A percentile compares a stretch with the other conserved stretches of the same genome.
Evolutionary conservation across 495 filamentous ascomycete species (phyloP).

Genomic region (Haplographium delicatum): DNA sequence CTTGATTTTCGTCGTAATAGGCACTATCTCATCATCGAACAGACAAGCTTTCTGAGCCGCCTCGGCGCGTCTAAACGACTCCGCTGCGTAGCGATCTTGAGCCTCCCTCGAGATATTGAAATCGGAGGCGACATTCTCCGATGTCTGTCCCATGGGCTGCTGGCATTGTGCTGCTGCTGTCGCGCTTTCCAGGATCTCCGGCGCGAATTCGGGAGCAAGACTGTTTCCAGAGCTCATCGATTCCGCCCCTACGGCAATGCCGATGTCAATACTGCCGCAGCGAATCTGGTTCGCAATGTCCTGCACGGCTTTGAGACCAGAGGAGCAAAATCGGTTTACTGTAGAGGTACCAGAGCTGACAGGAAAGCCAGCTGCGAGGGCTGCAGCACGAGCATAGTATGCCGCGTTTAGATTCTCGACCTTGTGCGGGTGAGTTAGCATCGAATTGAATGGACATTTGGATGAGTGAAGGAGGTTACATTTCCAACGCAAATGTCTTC

Average conservation of each 20-base stretch:
- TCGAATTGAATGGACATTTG: too few species aligned
- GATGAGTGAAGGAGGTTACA: too few species aligned
- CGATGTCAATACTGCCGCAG: conserved; percentile 63
- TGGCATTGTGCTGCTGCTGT: conserved; percentile 80
- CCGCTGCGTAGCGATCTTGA: conserved; percentile 77
- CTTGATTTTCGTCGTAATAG: conserved; percentile 56
- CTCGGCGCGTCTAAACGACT: conserved; percentile 65
- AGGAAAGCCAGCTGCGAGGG: too few species aligned
- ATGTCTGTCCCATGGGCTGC: conserved; percentile 92
- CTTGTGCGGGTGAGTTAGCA: too few species aligned
- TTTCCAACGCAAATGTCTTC: too few species aligned
- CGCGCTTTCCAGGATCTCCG: conserved; percentile 55
- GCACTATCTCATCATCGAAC: conserved; percentile 76
- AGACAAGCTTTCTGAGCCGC: conserved; percentile 60
- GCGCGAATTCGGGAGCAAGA: conserved; percentile 69
- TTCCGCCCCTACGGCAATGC: conserved; percentile 87
- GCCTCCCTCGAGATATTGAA: conserved; percentile 69
- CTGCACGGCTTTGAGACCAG: conserved; percentile 69
- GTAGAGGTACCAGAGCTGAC: too few species aligned
- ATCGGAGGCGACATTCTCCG: conserved; percentile 78
- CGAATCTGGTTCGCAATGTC: conserved; percentile 64
- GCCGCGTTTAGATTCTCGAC: too few species aligned
- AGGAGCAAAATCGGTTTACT: conserved; percentile 80
- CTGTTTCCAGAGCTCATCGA: conserved; percentile 83
- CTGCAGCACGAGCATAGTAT: too few species aligned